Conservation (phyloP, 805 yeast species). For the Wickerhamomyces xylosicus region DNA sequence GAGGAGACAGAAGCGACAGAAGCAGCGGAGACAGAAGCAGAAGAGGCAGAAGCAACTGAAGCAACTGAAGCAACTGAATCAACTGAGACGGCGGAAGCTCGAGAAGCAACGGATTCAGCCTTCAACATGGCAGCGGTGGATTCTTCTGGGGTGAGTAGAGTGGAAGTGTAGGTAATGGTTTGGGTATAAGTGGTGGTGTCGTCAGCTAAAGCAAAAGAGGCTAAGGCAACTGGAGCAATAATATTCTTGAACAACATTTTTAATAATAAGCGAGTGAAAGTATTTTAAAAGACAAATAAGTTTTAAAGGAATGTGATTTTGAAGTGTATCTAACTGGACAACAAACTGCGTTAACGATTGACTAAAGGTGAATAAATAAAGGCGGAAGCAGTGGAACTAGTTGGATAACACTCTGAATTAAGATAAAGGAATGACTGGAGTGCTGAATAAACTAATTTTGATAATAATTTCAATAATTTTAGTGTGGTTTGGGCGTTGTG, state of each 20-base stretch:
- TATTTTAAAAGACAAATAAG: background rate
- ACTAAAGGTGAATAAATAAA: background rate
- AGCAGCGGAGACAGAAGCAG: slow-evolving; percentile 13
- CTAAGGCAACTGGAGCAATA: slow-evolving; percentile 15
- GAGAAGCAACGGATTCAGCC: slow-evolving; percentile 5
- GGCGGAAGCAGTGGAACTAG: slow-evolving; percentile 1
- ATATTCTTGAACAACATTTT: slow-evolving; percentile 16
- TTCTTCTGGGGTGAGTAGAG: slow-evolving; percentile 20
- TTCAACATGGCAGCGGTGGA: slow-evolving; percentile 3
- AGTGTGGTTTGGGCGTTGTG: background rate
- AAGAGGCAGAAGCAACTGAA: slow-evolving; percentile 6
- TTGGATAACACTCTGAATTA: slow-evolving; percentile 17
- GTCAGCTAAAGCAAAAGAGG: slow-evolving; percentile 24
- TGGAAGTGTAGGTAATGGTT: slow-evolving; percentile 24
- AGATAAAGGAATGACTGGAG: slow-evolving; percentile 23
- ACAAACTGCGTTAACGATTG: background rate
- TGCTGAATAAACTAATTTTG: slow-evolving; percentile 4
- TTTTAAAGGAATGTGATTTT: slow-evolving; percentile 1
- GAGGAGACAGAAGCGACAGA: slow-evolving; percentile 9
- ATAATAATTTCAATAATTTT: background rate
- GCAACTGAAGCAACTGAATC: slow-evolving; percentile 8
- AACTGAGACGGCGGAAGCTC: slow-evolving; percentile 5
- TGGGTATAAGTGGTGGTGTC: slow-evolving; percentile 28
- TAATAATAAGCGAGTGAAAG: background rate
- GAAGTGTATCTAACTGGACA: background rate